Base-by-base conservation (phyloP, 2,329 filamentous ascomycete genomes). In the Trichoderma hamatum region DNA sequence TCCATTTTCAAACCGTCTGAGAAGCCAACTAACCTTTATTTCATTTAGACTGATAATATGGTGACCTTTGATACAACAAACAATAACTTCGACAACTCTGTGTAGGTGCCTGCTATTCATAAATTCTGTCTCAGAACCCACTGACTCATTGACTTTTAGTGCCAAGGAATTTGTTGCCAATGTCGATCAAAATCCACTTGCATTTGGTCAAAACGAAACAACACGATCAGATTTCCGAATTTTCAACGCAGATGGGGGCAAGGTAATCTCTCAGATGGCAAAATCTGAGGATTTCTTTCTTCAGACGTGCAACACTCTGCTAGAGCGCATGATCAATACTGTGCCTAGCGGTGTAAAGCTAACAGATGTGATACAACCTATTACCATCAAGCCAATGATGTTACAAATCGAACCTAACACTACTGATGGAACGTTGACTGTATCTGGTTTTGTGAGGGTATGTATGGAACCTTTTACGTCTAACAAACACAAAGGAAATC, bases 191-290 rank as follows among this genome's bases (percentile, higher is more conserved):
- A 65, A 65, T 9, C 62, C 62, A 24, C 62, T 65, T 32, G 51
- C 62, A 0, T 65, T 65, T 46, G 62, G 62, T 3, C 62, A 55
- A 32, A 65, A 56, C n/a, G 51, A 65, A 65, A 65, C 62, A 56
- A 65, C 62, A 3, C 34, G 51, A 24, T 65, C 62, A 19, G 62
- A 65, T 11, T 56, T 56, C 7, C 62, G 62, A 11, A 65, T 65
- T 19, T 65, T 65, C 16, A 65, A 65, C 34, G 62, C 62, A 11
- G 62, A 65, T 24, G 62, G 62, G 13, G 62, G 62, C 3, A 28
- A 43, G 7, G 43, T 56, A 19, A 65, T 65, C 26, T 65, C 62
- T 19, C 62, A 46, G 10, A 56, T 65, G 26, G 62, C 62, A 5
- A 7, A 26, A 2, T 65, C 51, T 10, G n/a, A 65, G 19, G 36